Conservation (phyloP, 2,329 filamentous ascomycete genomes). For the Trichophyton equinum region DNA sequence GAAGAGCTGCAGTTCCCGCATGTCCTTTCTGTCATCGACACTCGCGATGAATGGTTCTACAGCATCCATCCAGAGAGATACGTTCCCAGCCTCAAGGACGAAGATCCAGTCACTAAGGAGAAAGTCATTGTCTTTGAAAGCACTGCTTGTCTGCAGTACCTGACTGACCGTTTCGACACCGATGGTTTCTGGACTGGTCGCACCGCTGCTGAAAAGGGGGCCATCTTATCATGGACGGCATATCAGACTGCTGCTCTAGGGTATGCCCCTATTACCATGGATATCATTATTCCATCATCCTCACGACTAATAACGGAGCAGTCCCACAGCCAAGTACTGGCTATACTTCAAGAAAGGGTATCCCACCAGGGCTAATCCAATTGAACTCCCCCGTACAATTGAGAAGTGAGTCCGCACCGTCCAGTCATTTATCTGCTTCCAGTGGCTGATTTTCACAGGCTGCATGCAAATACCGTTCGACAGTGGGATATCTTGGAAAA, state of each 20-base stretch:
- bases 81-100: slow-evolving; percentile 26
- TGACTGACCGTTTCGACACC: slow-evolving; percentile 23
- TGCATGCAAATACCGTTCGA: slow-evolving; percentile 17
- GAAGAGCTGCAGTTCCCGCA: slow-evolving; percentile 23
- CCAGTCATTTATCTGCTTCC: background rate
- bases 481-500: slow-evolving; percentile 23
- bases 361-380: slow-evolving; percentile 18
- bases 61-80: slow-evolving; percentile 26
- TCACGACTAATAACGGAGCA: background rate
- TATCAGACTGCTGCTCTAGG: slow-evolving; percentile 29
- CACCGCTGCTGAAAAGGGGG: slow-evolving; percentile 18
- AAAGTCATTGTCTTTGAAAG: slow-evolving; percentile 25
- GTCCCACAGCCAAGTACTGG: slow-evolving; percentile 28
- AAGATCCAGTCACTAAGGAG: slow-evolving; percentile 14
- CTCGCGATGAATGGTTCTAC: slow-evolving; percentile 23
- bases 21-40: slow-evolving; percentile 26
- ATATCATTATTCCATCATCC: background rate
- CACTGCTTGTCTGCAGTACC: slow-evolving; percentile 29
- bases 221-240: slow-evolving; percentile 23
- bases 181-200: slow-evolving; percentile 22
- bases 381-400: slow-evolving; percentile 14
- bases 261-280: slow-evolving; percentile 12
- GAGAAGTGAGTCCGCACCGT: slow-evolving; percentile 13
- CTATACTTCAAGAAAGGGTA: slow-evolving; percentile 23
- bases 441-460: slow-evolving; percentile 9